phyloP scores from a whole-genome alignment of 176 grass and related monocot species.

The Oryza australiensis region DNA sequence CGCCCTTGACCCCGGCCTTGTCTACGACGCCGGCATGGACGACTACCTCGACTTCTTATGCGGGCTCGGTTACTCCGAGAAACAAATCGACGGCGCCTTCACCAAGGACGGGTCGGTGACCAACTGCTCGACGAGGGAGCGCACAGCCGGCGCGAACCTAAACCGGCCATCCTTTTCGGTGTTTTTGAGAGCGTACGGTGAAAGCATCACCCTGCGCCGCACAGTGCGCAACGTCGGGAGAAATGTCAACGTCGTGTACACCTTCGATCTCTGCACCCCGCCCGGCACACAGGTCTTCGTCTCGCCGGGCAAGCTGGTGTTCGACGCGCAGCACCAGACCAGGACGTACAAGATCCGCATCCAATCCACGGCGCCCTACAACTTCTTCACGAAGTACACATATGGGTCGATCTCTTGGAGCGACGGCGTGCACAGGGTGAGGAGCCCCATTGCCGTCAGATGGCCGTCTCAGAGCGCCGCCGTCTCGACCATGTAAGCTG shows the following conservation, averaged over 20 bases:
- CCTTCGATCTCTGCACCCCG: background rate
- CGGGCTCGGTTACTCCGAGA: too few relatives aligned
- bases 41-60: too few relatives aligned
- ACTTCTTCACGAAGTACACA: constrained; percentile 8
- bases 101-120: too few relatives aligned
- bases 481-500: too few relatives aligned
- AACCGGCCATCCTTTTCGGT: too few relatives aligned
- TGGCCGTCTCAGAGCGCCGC: constrained; percentile 22
- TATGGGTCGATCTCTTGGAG: constrained; percentile 58
- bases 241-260: constrained; percentile 27
- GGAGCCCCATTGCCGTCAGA: constrained; percentile 43
- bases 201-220: constrained; percentile 27
- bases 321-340: constrained; percentile 47
- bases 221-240: constrained; percentile 34
- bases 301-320: constrained; percentile 40
- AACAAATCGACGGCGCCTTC: too few relatives aligned
- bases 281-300: constrained; percentile 38
- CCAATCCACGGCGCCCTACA: background rate
- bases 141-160: too few relatives aligned
- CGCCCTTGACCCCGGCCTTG: too few relatives aligned
- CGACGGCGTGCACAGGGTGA: constrained; percentile 51
- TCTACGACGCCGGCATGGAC: too few relatives aligned
- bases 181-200: too few relatives aligned
- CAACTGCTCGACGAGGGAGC: too few relatives aligned
- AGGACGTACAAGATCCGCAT: constrained; percentile 47